These are phyloP conservation scores for Bombardia bombarda DNA, from an alignment of 495 filamentous ascomycete genomes.

Conservation along the genomic window DNA sequence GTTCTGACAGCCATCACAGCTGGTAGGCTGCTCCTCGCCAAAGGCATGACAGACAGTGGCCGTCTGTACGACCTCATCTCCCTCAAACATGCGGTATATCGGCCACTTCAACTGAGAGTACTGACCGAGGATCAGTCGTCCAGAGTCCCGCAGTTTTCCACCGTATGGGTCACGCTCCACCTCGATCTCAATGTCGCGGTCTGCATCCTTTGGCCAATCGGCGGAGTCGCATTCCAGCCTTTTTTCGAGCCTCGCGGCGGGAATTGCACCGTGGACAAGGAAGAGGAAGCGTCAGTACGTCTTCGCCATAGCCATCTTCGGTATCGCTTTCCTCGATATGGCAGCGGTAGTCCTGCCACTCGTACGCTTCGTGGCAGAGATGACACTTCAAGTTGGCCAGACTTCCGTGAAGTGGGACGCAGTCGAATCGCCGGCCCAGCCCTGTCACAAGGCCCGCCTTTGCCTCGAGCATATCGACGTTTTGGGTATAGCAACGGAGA, in stretches of 20 bases:
- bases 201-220: conserved; percentile 1
- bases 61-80: too few species aligned
- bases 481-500: conserved; percentile 4
- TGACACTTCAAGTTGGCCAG: conserved; percentile 1
- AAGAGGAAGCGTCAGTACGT: conserved; percentile 4
- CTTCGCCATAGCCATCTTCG: not conserved
- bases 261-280: conserved; percentile 1
- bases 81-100: too few species aligned
- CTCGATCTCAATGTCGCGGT: too few species aligned
- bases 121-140: too few species aligned
- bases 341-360: conserved; percentile 4
- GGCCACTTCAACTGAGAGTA: too few species aligned
- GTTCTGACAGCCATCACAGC: too few species aligned
- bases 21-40: too few species aligned
- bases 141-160: too few species aligned
- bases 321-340: not conserved
- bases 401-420: conserved; percentile 5
- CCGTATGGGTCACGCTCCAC: too few species aligned
- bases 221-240: conserved; percentile 3
- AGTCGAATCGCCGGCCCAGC: conserved; percentile 1
- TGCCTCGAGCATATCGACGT: conserved; percentile 4
- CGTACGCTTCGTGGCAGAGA: conserved; percentile 5
- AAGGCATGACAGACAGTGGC: too few species aligned
- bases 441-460: conserved; percentile 1
- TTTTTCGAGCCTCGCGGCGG: conserved; percentile 1